Percentiles rank a stretch among this genome's conserved stretches.
Conservation (phyloP, 441 rosid genomes). For the California macrophylla region DNA sequence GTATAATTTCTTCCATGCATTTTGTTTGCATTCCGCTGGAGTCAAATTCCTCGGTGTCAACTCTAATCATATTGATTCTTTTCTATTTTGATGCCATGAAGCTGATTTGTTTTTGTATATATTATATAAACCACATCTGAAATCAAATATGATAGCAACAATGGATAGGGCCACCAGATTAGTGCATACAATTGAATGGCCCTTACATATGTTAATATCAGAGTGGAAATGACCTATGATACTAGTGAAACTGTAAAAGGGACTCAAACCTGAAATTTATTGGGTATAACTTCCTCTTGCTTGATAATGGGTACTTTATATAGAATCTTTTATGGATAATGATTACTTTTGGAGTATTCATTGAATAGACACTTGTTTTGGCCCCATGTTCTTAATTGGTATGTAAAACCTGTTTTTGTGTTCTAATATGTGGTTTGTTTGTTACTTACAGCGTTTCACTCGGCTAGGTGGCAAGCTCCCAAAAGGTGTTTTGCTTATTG, state of each 20-base stretch:
- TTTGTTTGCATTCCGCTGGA: not conserved
- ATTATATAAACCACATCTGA: too few species aligned
- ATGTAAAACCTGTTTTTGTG: slow-evolving; percentile 2
- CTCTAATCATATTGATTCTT: not conserved
- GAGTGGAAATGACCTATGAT: not conserved
- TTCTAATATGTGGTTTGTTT: slow-evolving; percentile 14
- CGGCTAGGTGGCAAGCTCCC: slow-evolving; percentile 96
- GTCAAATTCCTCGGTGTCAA: too few species aligned
- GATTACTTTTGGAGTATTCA: not conserved
- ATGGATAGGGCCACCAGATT: not conserved
- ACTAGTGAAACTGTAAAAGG: not conserved
- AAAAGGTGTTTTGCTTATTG: slow-evolving; percentile 87
- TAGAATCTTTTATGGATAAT: too few species aligned
- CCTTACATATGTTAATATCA: not conserved
- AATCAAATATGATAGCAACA: not conserved
- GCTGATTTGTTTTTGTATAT: too few species aligned
- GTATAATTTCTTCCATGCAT: not conserved
- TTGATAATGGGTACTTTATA: too few species aligned
- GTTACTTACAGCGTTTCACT: slow-evolving; percentile 63
- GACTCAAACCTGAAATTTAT: not conserved
- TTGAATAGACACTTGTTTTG: not conserved
- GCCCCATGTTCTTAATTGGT: not conserved
- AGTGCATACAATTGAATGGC: not conserved
- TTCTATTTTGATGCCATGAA: too few species aligned
- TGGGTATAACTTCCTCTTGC: too few species aligned